Base-by-base conservation (phyloP, 1,284 basidiomycete species). In the Moniliella sp. region DNA sequence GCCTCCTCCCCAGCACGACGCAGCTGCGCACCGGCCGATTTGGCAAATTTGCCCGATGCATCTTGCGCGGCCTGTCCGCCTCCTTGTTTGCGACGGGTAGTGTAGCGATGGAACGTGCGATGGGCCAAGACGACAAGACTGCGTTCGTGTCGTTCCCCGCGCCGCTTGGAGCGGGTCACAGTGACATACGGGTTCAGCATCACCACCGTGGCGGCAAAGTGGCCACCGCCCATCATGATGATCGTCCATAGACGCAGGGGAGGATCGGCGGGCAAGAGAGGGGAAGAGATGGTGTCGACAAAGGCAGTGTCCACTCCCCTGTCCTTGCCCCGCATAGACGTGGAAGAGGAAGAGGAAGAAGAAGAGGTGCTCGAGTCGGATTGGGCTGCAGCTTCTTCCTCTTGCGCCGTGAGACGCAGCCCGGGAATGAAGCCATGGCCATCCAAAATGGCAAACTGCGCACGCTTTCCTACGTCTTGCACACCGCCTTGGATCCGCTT, bases 21-120 rank as follows among this genome's bases (percentile, higher is more conserved):
- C 11, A 99, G 69, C 64, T 74, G 73, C 0, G 91, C 91, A 61
- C 91, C 91, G 8, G 86, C 86, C 61, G 82, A 88, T 52, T 83
- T 80, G 0, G 91, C 91, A 4, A 80, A 81, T 61, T 88, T 88
- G 5, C 55, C 57, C 2, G 81, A 70, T 35, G 84, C 81, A 61
- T 99, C 91, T 50, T 94, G 91, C 2, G 78, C 51, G 1, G 75
- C 75, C 62, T 99, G 91, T 0, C 80, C 78, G 0, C 91, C 91
- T 61, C 91, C 91, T 66, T 99, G 91, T 62, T 97, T 97, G 44
- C 80, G 70, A 46, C 91, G 78, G 25, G 91, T 97, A 0, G 91
- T 99, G 61, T 99, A 99, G 4, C 91, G 75, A 62, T 97, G 91
- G 62, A 94, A 97, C 0, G 91, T 94, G 64, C 97, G 97, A 58